A percentile compares a stretch with the other conserved stretches of the same genome.
Evolutionary conservation across 2,329 filamentous ascomycete species (phyloP).

Genomic region (Colletotrichum chlorophyti): DNA sequence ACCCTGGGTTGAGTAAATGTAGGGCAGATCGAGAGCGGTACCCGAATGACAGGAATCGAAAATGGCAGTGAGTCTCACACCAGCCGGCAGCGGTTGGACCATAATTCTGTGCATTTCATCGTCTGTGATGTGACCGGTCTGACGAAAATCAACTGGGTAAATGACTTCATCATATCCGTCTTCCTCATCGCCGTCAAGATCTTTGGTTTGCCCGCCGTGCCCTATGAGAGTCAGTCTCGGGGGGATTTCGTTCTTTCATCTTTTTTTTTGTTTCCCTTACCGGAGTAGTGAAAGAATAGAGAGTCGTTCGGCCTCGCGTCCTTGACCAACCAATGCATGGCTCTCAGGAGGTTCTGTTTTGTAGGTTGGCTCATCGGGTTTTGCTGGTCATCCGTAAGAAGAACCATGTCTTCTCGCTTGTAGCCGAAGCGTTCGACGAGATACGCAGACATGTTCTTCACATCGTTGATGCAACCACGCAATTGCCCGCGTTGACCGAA

Average conservation of each 20-base stretch:
- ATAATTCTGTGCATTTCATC: conserved; percentile 84
- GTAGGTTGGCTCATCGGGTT: conserved; percentile 97
- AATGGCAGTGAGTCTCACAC: conserved; percentile 67
- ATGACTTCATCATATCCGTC: conserved; percentile 86
- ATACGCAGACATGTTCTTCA: conserved; percentile 95
- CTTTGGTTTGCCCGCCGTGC: conserved; percentile 82
- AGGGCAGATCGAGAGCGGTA: conserved; percentile 70
- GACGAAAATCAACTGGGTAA: conserved; percentile 82
- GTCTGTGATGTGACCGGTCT: conserved; percentile 82
- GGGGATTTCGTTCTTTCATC: conserved; percentile 23
- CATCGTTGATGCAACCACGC: conserved; percentile 94
- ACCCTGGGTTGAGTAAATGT: conserved; percentile 73
- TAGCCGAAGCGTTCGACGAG: conserved; percentile 90
- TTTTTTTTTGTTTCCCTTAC: conserved; percentile 52
- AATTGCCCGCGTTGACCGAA: conserved; percentile 91
- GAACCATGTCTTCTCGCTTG: conserved; percentile 95
- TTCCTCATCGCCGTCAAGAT: conserved; percentile 80
- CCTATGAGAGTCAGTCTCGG: conserved; percentile 47
- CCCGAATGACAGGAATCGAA: conserved; percentile 74
- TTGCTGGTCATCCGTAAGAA: conserved; percentile 94
- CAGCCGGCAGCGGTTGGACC: conserved; percentile 61
- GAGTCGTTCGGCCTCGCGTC: conserved; percentile 92
- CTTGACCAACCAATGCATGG: conserved; percentile 98
- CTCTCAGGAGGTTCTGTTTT: conserved; percentile 91
- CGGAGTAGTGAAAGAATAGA: conserved; percentile 96